Conservation (phyloP, 2,329 filamentous ascomycete genomes). For the Verticillium nubilum region DNA sequence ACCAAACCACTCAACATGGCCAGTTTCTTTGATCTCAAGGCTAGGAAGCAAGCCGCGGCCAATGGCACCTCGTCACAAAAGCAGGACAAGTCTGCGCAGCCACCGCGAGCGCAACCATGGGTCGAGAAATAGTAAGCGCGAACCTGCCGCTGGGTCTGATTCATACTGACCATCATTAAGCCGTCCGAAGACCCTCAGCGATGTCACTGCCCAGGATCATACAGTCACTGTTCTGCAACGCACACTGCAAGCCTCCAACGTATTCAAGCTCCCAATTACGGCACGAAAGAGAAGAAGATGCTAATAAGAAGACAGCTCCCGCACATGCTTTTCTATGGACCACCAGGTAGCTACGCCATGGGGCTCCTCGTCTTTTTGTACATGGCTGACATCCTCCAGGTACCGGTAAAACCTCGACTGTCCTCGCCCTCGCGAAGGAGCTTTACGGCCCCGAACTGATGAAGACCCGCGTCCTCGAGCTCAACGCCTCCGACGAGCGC, state of each 20-base stretch:
- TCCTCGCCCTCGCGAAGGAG: constrained; percentile 94
- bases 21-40: constrained; percentile 94
- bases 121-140: constrained; percentile 90
- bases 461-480: constrained; percentile 90
- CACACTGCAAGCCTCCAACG: constrained; percentile 90
- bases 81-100: constrained; percentile 53
- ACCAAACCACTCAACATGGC: constrained; percentile 52
- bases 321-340: constrained; percentile 99
- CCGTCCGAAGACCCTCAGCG: constrained; percentile 85
- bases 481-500: constrained; percentile 98
- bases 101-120: constrained; percentile 77
- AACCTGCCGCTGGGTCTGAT: constrained; percentile 1
- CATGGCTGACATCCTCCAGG: constrained; percentile 37
- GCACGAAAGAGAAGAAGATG: neutral
- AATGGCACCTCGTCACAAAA: constrained; percentile 59
- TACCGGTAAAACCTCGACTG: constrained; percentile 96
- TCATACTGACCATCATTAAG: constrained; percentile 42
- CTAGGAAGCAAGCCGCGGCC: constrained; percentile 72
- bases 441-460: constrained; percentile 95
- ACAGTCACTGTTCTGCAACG: constrained; percentile 89
- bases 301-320: constrained; percentile 56
- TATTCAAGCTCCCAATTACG: constrained; percentile 30
- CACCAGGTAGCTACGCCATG: constrained; percentile 43
- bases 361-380: neutral
- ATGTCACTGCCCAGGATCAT: constrained; percentile 97